Base-by-base conservation (phyloP, 2,329 filamentous ascomycete species). In the Pyrenophora teres region DNA sequence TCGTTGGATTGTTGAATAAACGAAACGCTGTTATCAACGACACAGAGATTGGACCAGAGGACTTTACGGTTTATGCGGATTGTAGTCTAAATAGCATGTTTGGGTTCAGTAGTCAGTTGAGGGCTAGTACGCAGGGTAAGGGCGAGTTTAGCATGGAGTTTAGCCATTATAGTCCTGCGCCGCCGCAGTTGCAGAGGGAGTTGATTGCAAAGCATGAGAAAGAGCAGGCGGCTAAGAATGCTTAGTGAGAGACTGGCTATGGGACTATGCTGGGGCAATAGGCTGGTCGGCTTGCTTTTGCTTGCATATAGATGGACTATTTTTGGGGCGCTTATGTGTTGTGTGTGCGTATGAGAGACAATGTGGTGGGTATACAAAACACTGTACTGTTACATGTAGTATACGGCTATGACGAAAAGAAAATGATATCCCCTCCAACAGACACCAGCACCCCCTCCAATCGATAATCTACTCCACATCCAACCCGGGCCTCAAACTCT, bases 141-240 rank as follows among this genome's bases (percentile, higher is more conserved):
- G 94, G 94, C 68, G 94, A 99, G 79, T 99, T 97, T 72, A 89
- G 84, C 68, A 97, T 99, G 94, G 94, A 99, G 78, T 99, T 99
- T 70, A 94, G 89, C 75, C 94, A 97, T 78, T 99, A 99, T 69
- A 86, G 89, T 45, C 82, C 91, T 44, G 91, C 94, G 52, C 89
- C 92, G 41, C 85, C 86, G 66, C 92, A 97, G 72, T 74, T 97
- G 74, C 94, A 99, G 88, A 88, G 83, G 75, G 87, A 89, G 71
- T 75, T 90, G 42, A 78, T 89, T 36, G 80, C 83, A 19, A 87
- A 87, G 74, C 81, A 87, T 67, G 79, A 87, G 68, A 89, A 89
- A 78, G 81, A 81, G 57, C 80, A 85, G 74, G 82, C 81, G 38
- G 86, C 85, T 57, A 83, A 81, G 73, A 81, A 84, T 69, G 84